Conservation (phyloP, 1,284 basidiomycete species). For the Acaromyces ingoldii region DNA sequence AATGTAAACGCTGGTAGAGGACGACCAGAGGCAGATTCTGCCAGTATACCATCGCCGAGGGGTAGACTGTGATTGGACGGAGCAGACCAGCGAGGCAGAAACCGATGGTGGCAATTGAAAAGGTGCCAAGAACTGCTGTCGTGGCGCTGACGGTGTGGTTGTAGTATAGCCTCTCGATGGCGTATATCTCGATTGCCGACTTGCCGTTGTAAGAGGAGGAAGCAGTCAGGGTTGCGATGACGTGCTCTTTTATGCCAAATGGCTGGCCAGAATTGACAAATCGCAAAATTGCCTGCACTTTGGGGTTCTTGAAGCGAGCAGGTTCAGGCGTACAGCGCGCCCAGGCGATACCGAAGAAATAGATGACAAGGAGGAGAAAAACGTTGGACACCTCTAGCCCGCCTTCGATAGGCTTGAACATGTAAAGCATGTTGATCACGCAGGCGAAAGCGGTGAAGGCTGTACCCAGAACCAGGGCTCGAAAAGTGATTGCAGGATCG, state of each 20-base stretch:
- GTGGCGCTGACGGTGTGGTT: slow-evolving; percentile 21
- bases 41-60: slow-evolving; percentile 51
- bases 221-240: slow-evolving; percentile 61
- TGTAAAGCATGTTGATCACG: no score
- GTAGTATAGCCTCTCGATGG: slow-evolving; percentile 27
- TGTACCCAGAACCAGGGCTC: slow-evolving; percentile 61
- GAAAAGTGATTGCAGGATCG: slow-evolving; percentile 60
- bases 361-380: slow-evolving; percentile 62
- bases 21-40: slow-evolving; percentile 35
- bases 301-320: slow-evolving; percentile 54
- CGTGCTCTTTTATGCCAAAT: slow-evolving; percentile 63
- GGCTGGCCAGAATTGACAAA: slow-evolving; percentile 60
- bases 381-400: slow-evolving; percentile 58
- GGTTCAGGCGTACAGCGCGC: slow-evolving; percentile 47
- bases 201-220: slow-evolving; percentile 51
- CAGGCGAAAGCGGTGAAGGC: slow-evolving; percentile 60
- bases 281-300: slow-evolving; percentile 54
- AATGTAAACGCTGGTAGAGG: slow-evolving; percentile 45
- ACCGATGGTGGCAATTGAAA: slow-evolving; percentile 65
- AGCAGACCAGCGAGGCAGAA: slow-evolving; percentile 58
- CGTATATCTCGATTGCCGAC: slow-evolving; percentile 13
- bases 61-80: slow-evolving; percentile 21
- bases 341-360: slow-evolving; percentile 59
- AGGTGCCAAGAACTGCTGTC: slow-evolving; percentile 63
- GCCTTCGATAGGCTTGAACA: slow-evolving; percentile 60